Percentiles rank a stretch among this genome's conserved stretches.
phyloP scores from a whole-genome alignment of 495 filamentous ascomycete genomes.

The Chlorociboria aeruginascens region DNA sequence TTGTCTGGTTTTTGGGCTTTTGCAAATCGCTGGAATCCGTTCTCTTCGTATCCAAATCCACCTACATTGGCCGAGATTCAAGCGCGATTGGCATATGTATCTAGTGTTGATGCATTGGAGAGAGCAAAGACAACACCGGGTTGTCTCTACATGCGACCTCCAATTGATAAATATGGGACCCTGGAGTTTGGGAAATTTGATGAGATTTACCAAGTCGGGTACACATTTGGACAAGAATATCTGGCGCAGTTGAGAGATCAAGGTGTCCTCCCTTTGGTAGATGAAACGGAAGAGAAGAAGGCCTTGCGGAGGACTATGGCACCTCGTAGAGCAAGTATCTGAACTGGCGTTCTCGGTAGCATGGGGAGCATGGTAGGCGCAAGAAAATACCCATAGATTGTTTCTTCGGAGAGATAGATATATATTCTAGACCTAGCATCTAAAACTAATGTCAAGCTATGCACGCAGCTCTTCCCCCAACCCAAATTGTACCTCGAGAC shows the following conservation, averaged over 20 bases:
- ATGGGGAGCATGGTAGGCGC: too few species aligned
- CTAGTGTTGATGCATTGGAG: conserved; percentile 84
- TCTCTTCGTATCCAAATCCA: conserved; percentile 75
- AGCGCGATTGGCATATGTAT: conserved; percentile 86
- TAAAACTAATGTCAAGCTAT: too few species aligned
- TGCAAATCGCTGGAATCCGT: conserved; percentile 92
- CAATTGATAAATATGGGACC: conserved; percentile 86
- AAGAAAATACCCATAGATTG: too few species aligned
- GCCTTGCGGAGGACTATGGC: conserved; percentile 87
- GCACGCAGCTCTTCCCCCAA: too few species aligned
- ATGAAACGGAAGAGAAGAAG: conserved; percentile 78
- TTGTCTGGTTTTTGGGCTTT: conserved; percentile 93
- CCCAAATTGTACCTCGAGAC: too few species aligned
- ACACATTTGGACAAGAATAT: conserved; percentile 70
- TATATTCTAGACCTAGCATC: too few species aligned
- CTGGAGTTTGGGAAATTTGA: conserved; percentile 95
- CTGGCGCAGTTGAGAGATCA: conserved; percentile 60
- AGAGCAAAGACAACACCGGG: conserved; percentile 78
- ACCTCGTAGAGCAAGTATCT: conserved; percentile 85
- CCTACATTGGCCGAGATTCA: conserved; percentile 95
- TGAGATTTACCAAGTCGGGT: conserved; percentile 87
- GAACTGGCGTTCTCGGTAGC: neutral
- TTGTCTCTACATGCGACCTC: conserved; percentile 90
- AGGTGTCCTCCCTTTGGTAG: conserved; percentile 54
- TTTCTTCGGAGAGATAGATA: too few species aligned